Percentiles rank a stretch among this genome's conserved stretches.
These are phyloP conservation scores for Proliferodiscus dingleyae DNA, from an alignment of 2,329 filamentous ascomycete species.

Conservation along the genomic window DNA sequence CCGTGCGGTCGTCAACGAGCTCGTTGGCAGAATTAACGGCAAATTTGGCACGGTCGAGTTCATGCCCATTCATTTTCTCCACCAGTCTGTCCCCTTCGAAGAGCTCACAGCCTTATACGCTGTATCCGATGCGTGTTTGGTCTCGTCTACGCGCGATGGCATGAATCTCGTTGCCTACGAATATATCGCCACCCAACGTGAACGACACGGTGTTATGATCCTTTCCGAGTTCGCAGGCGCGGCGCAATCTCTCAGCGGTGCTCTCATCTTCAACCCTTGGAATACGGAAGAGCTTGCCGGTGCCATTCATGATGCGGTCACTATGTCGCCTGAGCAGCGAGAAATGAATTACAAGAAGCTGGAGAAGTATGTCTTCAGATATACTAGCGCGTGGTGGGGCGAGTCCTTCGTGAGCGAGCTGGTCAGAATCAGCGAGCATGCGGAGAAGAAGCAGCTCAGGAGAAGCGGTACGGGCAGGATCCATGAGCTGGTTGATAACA, in stretches of 20 bases:
- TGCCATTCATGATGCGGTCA: constrained; percentile 92
- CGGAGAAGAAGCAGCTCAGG: constrained; percentile 29
- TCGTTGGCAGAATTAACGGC: constrained; percentile 95
- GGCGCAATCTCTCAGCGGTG: constrained; percentile 89
- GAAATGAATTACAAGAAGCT: constrained; percentile 85
- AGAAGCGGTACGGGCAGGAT: constrained; percentile 10
- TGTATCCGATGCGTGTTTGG: constrained; percentile 85
- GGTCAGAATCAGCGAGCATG: constrained; percentile 31
- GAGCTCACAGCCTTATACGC: constrained; percentile 92
- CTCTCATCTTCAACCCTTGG: constrained; percentile 95
- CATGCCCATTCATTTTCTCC: constrained; percentile 98
- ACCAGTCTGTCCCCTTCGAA: constrained; percentile 92
- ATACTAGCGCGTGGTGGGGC: constrained; percentile 97
- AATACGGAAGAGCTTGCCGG: constrained; percentile 94
- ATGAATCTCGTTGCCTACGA: constrained; percentile 99
- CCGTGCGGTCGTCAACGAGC: constrained; percentile 89
- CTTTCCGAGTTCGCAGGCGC: constrained; percentile 96
- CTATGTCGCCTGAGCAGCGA: constrained; percentile 86
- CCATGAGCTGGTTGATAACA: constrained; percentile 16
- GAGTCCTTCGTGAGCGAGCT: constrained; percentile 87
- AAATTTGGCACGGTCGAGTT: constrained; percentile 96
- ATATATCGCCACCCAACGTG: constrained; percentile 90
- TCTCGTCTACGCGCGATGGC: constrained; percentile 92
- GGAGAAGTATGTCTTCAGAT: constrained; percentile 93
- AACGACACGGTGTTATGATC: constrained; percentile 89